Percentiles rank a stretch among this genome's conserved stretches.
These are phyloP conservation scores for Silene latifolia DNA, from an alignment of 148 eudicot species.

Conservation along the genomic window DNA sequence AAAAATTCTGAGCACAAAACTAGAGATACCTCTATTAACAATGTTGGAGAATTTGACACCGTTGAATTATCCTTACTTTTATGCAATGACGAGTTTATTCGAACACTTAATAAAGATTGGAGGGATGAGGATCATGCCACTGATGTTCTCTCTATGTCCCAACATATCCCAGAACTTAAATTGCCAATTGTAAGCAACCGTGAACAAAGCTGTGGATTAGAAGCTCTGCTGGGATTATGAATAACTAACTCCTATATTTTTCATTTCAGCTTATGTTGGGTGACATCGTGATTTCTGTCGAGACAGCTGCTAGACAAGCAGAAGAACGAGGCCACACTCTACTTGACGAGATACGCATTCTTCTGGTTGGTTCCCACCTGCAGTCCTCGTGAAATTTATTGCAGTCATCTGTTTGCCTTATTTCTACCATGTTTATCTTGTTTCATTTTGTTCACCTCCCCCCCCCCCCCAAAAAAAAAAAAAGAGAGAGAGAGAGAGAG, in stretches of 20 bases:
- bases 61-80: conserved; percentile 79
- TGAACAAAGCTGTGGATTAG: conserved; percentile 11
- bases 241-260: conserved; percentile 11
- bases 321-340: conserved; percentile 85
- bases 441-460: background rate
- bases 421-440: background rate
- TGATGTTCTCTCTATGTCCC: conserved; percentile 97
- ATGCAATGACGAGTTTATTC: conserved; percentile 84
- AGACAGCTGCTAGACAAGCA: conserved; percentile 94
- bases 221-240: background rate
- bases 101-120: conserved; percentile 86
- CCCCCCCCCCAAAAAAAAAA: too few species aligned
- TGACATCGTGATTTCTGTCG: conserved; percentile 88
- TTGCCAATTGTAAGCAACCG: conserved; percentile 63
- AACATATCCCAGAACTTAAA: conserved; percentile 83
- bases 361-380: conserved; percentile 56
- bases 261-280: conserved; percentile 92
- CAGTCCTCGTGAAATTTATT: background rate
- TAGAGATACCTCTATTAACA: conserved; percentile 58
- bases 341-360: conserved; percentile 89
- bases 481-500: too few species aligned
- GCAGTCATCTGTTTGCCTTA: background rate
- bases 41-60: conserved; percentile 63
- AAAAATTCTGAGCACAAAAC: conserved; percentile 63
- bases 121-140: conserved; percentile 91